A percentile compares a stretch with the other conserved stretches of the same genome.
These are phyloP conservation scores for Favolaschia claudopus DNA, from an alignment of 768 basidiomycete genomes.

Conservation along the genomic window DNA sequence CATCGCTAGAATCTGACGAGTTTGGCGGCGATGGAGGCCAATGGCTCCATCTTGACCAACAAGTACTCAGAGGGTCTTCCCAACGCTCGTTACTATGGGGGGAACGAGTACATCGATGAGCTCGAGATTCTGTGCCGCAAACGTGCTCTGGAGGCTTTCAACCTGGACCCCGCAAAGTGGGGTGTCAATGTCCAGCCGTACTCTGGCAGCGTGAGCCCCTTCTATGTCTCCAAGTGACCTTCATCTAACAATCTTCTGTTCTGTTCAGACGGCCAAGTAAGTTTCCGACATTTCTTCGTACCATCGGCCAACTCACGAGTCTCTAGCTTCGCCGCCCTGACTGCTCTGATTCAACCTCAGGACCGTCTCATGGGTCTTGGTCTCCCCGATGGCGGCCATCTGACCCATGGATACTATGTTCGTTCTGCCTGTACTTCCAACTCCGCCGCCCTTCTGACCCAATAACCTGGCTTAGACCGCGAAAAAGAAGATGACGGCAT, in stretches of 20 bases:
- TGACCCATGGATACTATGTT: slow-evolving; percentile 97
- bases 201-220: slow-evolving; percentile 79
- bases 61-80: slow-evolving; percentile 99
- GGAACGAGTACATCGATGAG: slow-evolving; percentile 98
- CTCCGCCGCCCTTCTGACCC: slow-evolving; percentile 13
- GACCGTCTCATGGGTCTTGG: slow-evolving; percentile 99
- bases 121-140: slow-evolving; percentile 94
- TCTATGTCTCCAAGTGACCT: background rate
- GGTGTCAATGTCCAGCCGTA: slow-evolving; percentile 99
- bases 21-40: slow-evolving; percentile 95
- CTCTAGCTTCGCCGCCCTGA: slow-evolving; percentile 91
- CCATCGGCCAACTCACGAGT: slow-evolving; percentile 24
- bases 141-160: slow-evolving; percentile 95
- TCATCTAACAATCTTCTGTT: slow-evolving; percentile 25
- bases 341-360: slow-evolving; percentile 94
- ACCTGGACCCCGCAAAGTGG: slow-evolving; percentile 92
- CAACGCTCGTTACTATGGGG: slow-evolving; percentile 95
- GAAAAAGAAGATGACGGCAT: slow-evolving; percentile 99
- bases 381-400: slow-evolving; percentile 95
- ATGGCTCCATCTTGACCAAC: slow-evolving; percentile 98
- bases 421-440: slow-evolving; percentile 34
- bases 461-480: slow-evolving; percentile 66
- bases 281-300: slow-evolving; percentile 32
- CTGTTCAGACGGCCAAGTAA: slow-evolving; percentile 95
- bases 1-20: slow-evolving; percentile 88